Evolutionary conservation across 164 flowering plant genomes (phyloP).

Genomic region (Echeveria elegans): DNA sequence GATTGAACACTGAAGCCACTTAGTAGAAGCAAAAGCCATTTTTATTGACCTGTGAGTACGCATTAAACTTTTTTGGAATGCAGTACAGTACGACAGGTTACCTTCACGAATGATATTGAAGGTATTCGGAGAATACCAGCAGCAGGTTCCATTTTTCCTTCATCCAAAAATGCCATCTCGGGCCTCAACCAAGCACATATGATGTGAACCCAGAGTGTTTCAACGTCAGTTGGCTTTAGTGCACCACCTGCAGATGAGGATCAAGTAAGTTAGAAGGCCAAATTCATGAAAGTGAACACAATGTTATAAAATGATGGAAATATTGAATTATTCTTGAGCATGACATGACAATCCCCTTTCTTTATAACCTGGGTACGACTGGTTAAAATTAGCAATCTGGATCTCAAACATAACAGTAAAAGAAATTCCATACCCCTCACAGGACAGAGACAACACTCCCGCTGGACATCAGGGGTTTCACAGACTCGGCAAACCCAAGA

Average conservation of each 20-base stretch:
- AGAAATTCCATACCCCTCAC: slow-evolving; percentile 34
- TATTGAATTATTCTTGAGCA: background rate
- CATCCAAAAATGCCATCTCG: slow-evolving; percentile 48
- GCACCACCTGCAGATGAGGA: slow-evolving; percentile 44
- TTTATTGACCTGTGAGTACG: background rate
- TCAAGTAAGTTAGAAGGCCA: background rate
- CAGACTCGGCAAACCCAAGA: slow-evolving; percentile 76
- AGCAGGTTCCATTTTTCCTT: slow-evolving; percentile 70
- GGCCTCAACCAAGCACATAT: slow-evolving; percentile 75
- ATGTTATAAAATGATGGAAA: too few relatives aligned
- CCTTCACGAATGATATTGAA: slow-evolving; percentile 47
- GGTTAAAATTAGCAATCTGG: background rate
- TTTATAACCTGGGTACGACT: background rate
- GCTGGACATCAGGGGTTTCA: slow-evolving; percentile 50
- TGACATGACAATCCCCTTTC: background rate
- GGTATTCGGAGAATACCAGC: slow-evolving; percentile 53
- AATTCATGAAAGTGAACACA: background rate
- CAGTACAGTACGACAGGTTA: slow-evolving; percentile 11
- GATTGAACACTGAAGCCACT: background rate
- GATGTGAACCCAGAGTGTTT: slow-evolving; percentile 55
- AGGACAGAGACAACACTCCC: slow-evolving; percentile 73
- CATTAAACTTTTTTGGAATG: background rate
- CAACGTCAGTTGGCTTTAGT: slow-evolving; percentile 57
- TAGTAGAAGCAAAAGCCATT: background rate
- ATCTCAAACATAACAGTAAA: background rate